Conservation (phyloP, 768 basidiomycete species). For the Tricholoma saponaceum region DNA sequence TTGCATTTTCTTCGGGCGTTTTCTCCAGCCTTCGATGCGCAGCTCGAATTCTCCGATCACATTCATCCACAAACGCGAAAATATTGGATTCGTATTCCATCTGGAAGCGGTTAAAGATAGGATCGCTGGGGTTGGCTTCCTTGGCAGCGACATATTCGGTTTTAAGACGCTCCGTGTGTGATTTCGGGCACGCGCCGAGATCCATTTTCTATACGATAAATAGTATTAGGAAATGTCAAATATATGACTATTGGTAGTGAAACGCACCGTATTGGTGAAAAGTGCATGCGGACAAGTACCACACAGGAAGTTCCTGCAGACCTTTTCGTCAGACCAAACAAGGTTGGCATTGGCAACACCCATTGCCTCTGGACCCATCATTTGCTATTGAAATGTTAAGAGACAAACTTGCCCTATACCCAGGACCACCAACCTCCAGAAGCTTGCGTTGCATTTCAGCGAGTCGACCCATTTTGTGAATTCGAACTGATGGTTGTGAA, state of each 20-base stretch:
- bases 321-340: slow-evolving; percentile 94
- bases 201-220: slow-evolving; percentile 87
- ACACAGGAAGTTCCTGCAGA: slow-evolving; percentile 96
- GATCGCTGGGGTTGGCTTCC: slow-evolving; percentile 71
- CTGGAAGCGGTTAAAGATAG: slow-evolving; percentile 84
- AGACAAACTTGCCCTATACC: slow-evolving; percentile 37
- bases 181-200: slow-evolving; percentile 94
- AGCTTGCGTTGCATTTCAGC: slow-evolving; percentile 99
- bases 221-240: slow-evolving; percentile 1
- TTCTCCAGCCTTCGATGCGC: slow-evolving; percentile 96
- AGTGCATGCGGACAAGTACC: slow-evolving; percentile 98
- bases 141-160: slow-evolving; percentile 82
- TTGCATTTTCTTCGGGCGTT: slow-evolving; percentile 99
- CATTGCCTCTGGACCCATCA: slow-evolving; percentile 99
- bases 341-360: slow-evolving; percentile 91
- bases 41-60: slow-evolving; percentile 91
- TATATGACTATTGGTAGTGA: not conserved
- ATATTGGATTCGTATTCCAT: slow-evolving; percentile 96
- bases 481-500: slow-evolving; percentile 16
- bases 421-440: slow-evolving; percentile 34
- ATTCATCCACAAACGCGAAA: slow-evolving; percentile 95
- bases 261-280: slow-evolving; percentile 93
- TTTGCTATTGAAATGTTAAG: slow-evolving; percentile 63
- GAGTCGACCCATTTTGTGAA: slow-evolving; percentile 77
- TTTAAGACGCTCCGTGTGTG: slow-evolving; percentile 92